phyloP scores from a whole-genome alignment of 768 basidiomycete species.

The Phaffia tasmanica region DNA sequence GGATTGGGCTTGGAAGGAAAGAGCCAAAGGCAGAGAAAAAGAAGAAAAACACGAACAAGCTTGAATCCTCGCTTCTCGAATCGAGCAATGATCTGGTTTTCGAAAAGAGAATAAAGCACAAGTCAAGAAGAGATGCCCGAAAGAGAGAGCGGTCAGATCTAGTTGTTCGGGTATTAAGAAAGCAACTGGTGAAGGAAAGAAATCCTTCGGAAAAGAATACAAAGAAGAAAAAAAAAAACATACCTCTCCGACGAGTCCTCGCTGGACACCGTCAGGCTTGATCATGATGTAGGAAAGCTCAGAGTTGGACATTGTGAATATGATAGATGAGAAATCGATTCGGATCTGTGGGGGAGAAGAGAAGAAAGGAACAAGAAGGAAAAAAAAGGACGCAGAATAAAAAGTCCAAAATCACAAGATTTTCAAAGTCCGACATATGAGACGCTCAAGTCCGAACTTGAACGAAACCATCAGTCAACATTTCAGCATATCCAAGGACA shows the following conservation, averaged over 20 bases:
- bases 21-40: not conserved
- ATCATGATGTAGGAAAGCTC: conserved; percentile 99
- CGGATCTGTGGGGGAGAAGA: not conserved
- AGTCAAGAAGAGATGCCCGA: not conserved
- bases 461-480: too few relatives aligned
- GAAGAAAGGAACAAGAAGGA: not conserved
- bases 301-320: conserved; percentile 48
- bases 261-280: conserved; percentile 99
- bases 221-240: conserved; percentile 13
- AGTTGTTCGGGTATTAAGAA: too few relatives aligned
- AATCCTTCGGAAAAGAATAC: not conserved
- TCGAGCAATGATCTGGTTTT: conserved; percentile 78
- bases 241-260: conserved; percentile 40
- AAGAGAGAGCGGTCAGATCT: not conserved
- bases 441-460: too few relatives aligned
- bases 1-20: not conserved
- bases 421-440: too few relatives aligned
- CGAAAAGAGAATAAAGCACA: not conserved
- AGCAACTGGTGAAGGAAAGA: not conserved
- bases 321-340: not conserved
- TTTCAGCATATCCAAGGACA: too few relatives aligned
- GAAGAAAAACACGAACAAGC: conserved; percentile 31
- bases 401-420: not conserved
- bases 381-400: not conserved
- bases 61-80: conserved; percentile 99